These are phyloP conservation scores for Lachancea fermentati DNA, from an alignment of 805 yeast species.

Conservation along the genomic window DNA sequence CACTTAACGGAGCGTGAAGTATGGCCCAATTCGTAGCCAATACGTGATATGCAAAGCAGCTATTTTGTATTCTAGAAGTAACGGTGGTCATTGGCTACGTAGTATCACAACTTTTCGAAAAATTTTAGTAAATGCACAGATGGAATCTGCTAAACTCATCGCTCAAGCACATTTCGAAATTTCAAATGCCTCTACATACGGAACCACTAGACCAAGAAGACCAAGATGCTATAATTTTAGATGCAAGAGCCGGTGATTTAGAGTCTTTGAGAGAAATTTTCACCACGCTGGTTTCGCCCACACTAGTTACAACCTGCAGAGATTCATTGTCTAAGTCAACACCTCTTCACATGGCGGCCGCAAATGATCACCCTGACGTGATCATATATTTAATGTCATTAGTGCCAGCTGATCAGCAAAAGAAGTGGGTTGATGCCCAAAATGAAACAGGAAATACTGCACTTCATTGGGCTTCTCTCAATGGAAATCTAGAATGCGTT, in stretches of 20 bases:
- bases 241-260: conserved; percentile 84
- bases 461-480: conserved; percentile 91
- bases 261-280: conserved; percentile 69
- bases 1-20: too few species aligned
- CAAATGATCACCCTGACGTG: conserved; percentile 79
- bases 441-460: conserved; percentile 91
- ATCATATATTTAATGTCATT: conserved; percentile 53
- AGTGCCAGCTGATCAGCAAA: conserved; percentile 38
- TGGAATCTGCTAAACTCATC: too few species aligned
- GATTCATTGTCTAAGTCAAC: conserved; percentile 67
- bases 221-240: conserved; percentile 72
- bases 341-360: conserved; percentile 92
- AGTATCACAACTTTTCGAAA: too few species aligned
- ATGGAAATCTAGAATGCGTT: conserved; percentile 74
- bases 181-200: conserved; percentile 24
- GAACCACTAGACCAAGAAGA: conserved; percentile 59
- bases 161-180: background rate
- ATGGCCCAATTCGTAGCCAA: too few species aligned
- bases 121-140: too few species aligned
- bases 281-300: conserved; percentile 46
- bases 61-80: too few species aligned
- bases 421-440: conserved; percentile 40
- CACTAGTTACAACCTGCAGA: conserved; percentile 39
- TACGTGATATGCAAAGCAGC: too few species aligned
- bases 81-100: too few species aligned